Evolutionary conservation across 2,329 filamentous ascomycete species (phyloP), one percentile per base, ranked within the genome.

Genomic region (Ophiostoma ulmi): DNA sequence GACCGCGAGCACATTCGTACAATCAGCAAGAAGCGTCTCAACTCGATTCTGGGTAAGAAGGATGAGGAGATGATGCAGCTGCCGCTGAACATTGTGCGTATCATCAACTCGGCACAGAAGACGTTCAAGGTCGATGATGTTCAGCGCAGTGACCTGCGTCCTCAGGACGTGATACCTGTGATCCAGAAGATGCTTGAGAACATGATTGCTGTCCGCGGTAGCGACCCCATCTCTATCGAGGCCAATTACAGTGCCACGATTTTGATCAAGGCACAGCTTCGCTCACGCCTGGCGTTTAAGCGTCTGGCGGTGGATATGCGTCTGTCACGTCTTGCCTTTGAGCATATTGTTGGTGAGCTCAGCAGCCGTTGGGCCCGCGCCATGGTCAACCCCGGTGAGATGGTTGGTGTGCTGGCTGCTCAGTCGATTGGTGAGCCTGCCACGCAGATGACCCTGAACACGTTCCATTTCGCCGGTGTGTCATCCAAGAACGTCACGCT

Each of bases 401-500:
- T 99, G 95, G 95, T 99, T 71, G 95, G 95, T 82, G 95, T 99
- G 31, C 83, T 99, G 77, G 95, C 95, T 74, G 95, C 96, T 7
- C 95, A 99, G 82, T 99, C 95, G 41, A 99, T 99, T 78, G 95
- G 95, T 83, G 95, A 99, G 81, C 95, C 95, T 58, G 96, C 95
- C 31, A 99, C 95, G 0, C 95, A 99, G 84, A 99, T 99, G 95
- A 99, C 95, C 1, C 83, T 99, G 73, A 99, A 99, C 83, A 99
- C 95, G 35, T 99, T 99, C 91, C 95, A 99, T 85, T 99, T 99
- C 80, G 94, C 95, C 80, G 95, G 95, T 97, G 93, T 99, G 73
- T 97, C 96, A 52, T 97, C 94, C 35, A 99, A 99, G 90, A 99
- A 99, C 85, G 94, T 99, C 70, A 99, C 95, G 0, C 74, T 99